Evolutionary conservation across 2,329 filamentous ascomycete genomes (phyloP).

Genomic region (Ciborinia camelliae): DNA sequence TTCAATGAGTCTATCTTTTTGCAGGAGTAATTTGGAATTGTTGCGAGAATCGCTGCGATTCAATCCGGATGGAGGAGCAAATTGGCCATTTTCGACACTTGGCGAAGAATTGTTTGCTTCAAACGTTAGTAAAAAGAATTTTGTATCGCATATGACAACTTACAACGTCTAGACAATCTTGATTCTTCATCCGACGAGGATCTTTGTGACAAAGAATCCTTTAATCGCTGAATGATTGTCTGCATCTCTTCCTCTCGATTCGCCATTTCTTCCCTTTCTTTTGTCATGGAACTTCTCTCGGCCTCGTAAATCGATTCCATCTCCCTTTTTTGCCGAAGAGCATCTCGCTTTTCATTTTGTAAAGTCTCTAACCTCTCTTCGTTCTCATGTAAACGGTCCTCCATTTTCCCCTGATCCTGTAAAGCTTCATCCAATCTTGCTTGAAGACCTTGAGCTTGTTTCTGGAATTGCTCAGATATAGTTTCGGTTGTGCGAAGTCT

Average conservation of each 20-base stretch:
- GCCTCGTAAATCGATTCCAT: constrained; percentile 90
- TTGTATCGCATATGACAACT: constrained; percentile 30
- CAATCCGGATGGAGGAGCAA: constrained; percentile 80
- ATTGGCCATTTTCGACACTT: constrained; percentile 70
- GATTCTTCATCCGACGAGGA: constrained; percentile 54
- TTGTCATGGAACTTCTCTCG: constrained; percentile 80
- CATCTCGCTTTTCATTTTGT: constrained; percentile 80
- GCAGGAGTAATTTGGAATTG: constrained; percentile 83
- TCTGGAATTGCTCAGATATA: constrained; percentile 73
- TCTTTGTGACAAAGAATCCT: constrained; percentile 80
- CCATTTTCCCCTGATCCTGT: constrained; percentile 78
- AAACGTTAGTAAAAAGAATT: constrained; percentile 22
- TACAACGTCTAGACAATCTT: constrained; percentile 56
- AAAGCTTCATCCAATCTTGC: constrained; percentile 80
- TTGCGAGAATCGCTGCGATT: constrained; percentile 86
- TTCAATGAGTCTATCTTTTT: constrained; percentile 97
- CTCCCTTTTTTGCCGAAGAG: constrained; percentile 79
- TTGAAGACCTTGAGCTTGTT: constrained; percentile 81
- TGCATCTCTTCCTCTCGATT: constrained; percentile 89
- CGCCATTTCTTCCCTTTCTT: constrained; percentile 86
- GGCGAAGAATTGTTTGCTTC: constrained; percentile 55
- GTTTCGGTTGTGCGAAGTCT: constrained; percentile 77
- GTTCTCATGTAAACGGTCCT: constrained; percentile 82
- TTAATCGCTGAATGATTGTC: constrained; percentile 82
- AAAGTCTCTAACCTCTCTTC: constrained; percentile 80